phyloP scores from a whole-genome alignment of 768 basidiomycete genomes.

The Psilocybe subaeruginosa region DNA sequence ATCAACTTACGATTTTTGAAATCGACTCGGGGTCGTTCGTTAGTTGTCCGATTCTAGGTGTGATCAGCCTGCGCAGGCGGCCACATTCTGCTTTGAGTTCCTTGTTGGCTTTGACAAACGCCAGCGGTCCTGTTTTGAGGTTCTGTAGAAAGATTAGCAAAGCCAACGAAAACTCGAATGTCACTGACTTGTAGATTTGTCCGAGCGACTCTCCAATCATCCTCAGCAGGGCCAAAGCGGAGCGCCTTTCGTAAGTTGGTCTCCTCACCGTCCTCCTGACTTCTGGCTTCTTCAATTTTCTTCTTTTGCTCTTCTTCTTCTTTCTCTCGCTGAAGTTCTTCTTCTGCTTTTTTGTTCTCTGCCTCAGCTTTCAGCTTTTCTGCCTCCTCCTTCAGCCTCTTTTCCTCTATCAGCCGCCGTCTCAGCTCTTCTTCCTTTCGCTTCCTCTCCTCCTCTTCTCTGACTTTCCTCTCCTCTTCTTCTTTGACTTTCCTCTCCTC shows the following conservation, averaged over 20 bases:
- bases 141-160: conserved; percentile 35
- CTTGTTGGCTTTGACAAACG: conserved; percentile 61
- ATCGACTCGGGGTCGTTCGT: conserved; percentile 72
- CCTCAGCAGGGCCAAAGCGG: conserved; percentile 56
- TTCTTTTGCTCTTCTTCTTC: conserved; percentile 39
- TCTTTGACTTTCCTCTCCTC: conserved; percentile 56
- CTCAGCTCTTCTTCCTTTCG: conserved; percentile 48
- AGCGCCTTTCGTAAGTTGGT: conserved; percentile 39
- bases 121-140: conserved; percentile 69
- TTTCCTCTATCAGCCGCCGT: conserved; percentile 43
- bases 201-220: conserved; percentile 69
- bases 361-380: conserved; percentile 45
- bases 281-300: conserved; percentile 35
- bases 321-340: conserved; percentile 39
- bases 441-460: conserved; percentile 52
- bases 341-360: conserved; percentile 43
- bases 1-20: conserved; percentile 58
- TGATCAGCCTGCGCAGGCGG: conserved; percentile 74
- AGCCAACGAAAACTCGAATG: background rate
- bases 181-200: conserved; percentile 53
- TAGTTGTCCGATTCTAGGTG: conserved; percentile 85
- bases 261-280: conserved; percentile 37
- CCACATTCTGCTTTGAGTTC: conserved; percentile 64
- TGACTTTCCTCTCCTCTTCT: conserved; percentile 59
- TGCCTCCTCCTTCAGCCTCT: conserved; percentile 51